Evolutionary conservation across 2,329 filamentous ascomycete genomes (phyloP).

Genomic region (Aureobasidium namibiae): DNA sequence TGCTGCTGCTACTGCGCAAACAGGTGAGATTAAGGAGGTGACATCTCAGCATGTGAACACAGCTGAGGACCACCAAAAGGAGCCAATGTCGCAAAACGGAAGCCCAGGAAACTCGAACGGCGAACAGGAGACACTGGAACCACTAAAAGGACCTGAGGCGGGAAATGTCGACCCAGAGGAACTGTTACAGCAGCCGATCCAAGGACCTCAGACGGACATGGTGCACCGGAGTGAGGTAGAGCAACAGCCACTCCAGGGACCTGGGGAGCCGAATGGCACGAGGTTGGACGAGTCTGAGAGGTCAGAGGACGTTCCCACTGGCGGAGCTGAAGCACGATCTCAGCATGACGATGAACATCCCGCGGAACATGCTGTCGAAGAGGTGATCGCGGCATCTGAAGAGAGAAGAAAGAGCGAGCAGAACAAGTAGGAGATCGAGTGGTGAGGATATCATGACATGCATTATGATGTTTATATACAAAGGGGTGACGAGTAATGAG

Average conservation of each 20-base stretch:
- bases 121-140: neutral
- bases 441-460: too few relatives aligned
- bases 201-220: too few relatives aligned
- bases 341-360: neutral
- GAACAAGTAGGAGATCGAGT: neutral
- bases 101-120: constrained; percentile 2
- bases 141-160: neutral
- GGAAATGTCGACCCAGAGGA: neutral
- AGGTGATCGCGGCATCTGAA: neutral
- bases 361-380: neutral
- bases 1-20: neutral
- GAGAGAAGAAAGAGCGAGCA: neutral
- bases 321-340: neutral
- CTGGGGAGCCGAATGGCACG: neutral
- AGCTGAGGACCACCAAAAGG: neutral
- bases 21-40: neutral
- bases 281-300: neutral
- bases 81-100: neutral
- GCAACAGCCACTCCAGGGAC: neutral
- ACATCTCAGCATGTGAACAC: neutral
- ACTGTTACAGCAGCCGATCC: too few relatives aligned
- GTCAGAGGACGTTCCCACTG: neutral
- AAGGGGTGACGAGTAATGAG: neutral
- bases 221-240: too few relatives aligned
- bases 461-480: too few relatives aligned